Conservation (phyloP, 805 yeast genomes). For the Wickerhamiella allomyrinae region DNA sequence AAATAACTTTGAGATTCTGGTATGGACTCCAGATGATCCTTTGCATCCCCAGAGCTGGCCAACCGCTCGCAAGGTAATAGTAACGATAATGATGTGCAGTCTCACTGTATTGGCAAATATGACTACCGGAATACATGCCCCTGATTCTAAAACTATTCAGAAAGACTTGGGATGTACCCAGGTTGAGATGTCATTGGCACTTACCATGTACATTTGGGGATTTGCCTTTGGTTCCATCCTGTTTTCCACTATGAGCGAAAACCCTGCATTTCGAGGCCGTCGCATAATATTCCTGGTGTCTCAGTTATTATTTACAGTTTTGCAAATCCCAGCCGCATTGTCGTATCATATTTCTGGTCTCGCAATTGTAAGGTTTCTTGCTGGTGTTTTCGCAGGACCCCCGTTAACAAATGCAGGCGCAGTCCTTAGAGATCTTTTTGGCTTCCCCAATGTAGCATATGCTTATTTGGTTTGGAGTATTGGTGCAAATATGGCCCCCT, state of each 20-base stretch:
- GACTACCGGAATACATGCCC: constrained; percentile 46
- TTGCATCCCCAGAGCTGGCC: constrained; percentile 47
- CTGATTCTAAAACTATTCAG: constrained; percentile 34
- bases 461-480: constrained; percentile 39
- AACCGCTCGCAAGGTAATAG: constrained; percentile 28
- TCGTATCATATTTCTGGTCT: constrained; percentile 37
- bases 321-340: constrained; percentile 46
- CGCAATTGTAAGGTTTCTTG: constrained; percentile 36
- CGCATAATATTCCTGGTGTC: constrained; percentile 34
- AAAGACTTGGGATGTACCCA: constrained; percentile 31
- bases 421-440: constrained; percentile 36
- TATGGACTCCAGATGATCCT: constrained; percentile 13
- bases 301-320: constrained; percentile 32
- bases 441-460: constrained; percentile 30
- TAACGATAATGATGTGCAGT: constrained; percentile 33
- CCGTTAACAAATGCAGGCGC: constrained; percentile 47
- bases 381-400: constrained; percentile 44
- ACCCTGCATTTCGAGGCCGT: constrained; percentile 33
- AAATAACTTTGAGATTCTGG: neutral
- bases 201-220: constrained; percentile 42
- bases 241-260: constrained; percentile 42
- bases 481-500: constrained; percentile 42
- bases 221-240: constrained; percentile 47
- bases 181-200: constrained; percentile 35
- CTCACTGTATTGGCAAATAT: constrained; percentile 40